These are phyloP conservation scores for Eremomyces bilateralis DNA, from an alignment of 495 filamentous ascomycete species.

Conservation along the genomic window DNA sequence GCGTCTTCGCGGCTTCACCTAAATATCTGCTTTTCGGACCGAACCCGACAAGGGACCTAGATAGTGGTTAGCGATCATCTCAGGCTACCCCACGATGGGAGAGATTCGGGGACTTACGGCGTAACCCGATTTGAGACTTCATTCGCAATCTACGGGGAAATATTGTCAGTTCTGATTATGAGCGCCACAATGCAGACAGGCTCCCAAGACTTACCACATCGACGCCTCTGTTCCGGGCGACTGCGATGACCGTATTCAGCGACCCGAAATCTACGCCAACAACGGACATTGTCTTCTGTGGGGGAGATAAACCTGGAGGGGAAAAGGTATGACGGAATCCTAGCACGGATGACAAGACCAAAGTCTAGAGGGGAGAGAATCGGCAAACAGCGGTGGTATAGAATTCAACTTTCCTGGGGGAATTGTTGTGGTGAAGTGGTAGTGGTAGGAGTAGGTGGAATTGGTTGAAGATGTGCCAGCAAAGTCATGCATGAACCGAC, in stretches of 20 bases:
- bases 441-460: too few relatives aligned
- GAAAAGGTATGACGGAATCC: too few relatives aligned
- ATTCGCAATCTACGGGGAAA: conserved; percentile 63
- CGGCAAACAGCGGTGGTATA: too few relatives aligned
- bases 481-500: too few relatives aligned
- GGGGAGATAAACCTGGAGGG: too few relatives aligned
- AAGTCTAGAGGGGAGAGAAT: too few relatives aligned
- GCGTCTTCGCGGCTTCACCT: conserved; percentile 89
- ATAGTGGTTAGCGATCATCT: conserved; percentile 18
- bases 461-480: too few relatives aligned
- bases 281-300: conserved; percentile 35
- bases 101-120: conserved; percentile 44
- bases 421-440: too few relatives aligned
- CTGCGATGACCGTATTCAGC: conserved; percentile 91
- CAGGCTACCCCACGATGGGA: too few relatives aligned
- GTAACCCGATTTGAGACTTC: conserved; percentile 97
- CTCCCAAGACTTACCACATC: conserved; percentile 73
- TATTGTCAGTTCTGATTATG: conserved; percentile 2
- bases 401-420: too few relatives aligned
- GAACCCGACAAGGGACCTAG: conserved; percentile 83
- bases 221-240: conserved; percentile 92
- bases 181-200: not conserved
- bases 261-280: conserved; percentile 92
- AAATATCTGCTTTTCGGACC: conserved; percentile 80
- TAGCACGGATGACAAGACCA: too few relatives aligned